A percentile compares a stretch with the other conserved stretches of the same genome.
Conservation (phyloP, 345 rosid genomes). For the Eucalyptus victrix region DNA sequence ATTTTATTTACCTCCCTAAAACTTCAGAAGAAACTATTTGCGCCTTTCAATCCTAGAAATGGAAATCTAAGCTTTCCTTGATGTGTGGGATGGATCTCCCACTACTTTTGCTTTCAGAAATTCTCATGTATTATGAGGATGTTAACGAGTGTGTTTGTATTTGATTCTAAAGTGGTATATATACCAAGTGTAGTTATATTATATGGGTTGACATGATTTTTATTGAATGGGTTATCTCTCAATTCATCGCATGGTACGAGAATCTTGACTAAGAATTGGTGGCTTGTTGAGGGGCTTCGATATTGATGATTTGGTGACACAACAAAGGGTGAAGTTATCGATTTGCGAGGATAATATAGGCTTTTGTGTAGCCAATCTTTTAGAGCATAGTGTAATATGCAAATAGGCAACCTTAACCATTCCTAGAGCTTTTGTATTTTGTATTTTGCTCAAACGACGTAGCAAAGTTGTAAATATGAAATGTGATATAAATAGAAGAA, state of each 20-base stretch:
- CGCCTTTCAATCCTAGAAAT: no score
- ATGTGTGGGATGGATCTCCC: neutral
- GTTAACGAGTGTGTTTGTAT: neutral
- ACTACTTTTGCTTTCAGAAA: neutral
- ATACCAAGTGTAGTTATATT: no score
- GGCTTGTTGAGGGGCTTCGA: accelerated
- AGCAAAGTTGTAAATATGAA: neutral
- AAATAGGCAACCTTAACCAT: neutral
- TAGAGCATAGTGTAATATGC: neutral
- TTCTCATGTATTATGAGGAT: neutral
- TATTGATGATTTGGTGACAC: accelerated
- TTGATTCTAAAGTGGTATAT: neutral
- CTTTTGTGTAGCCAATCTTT: neutral
- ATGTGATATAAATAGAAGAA: neutral
- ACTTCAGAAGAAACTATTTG: no score
- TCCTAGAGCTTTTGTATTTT: neutral
- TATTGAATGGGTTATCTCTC: accelerated
- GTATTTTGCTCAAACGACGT: neutral
- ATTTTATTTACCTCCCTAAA: no score
- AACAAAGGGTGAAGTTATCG: neutral
- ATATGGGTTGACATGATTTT: neutral
- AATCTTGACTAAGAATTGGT: neutral
- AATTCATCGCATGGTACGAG: accelerated
- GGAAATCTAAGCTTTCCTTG: no score
- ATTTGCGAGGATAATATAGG: accelerated